Base-by-base conservation (phyloP, 192 early-diverging fungal genomes). In the Piromyces sp. region DNA sequence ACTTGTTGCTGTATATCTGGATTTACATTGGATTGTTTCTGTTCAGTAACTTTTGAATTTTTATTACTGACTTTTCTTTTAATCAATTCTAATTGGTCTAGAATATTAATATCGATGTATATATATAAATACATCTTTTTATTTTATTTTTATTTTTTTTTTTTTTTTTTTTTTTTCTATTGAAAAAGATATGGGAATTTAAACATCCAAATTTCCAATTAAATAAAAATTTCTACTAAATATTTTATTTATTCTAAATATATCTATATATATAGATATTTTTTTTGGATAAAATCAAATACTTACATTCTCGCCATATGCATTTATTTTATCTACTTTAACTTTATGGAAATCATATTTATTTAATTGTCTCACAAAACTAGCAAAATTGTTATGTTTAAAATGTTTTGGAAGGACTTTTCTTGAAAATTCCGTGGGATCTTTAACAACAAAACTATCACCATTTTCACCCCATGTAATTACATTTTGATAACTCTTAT, bases 401-500 rank as follows among this genome's bases (percentile, higher is more conserved):
- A 96, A 96, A 83, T 95, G 93, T 84, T 93, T 92, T 30, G 95
- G 95, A 78, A 96, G 85, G 0, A 96, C 89, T 14, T 84, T 87
- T 81, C 90, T 92, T 29, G 93, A 92, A 82, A 97, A 94, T 80
- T 94, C 94, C 19, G 93, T 93, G 13, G 93, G 93, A 80, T 96
- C 95, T 80, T 91, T 93, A 29, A 97, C 94, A 28, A 95, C 93
- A 86, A 97, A 97, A 80, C 93, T 89, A 81, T 95, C 93, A 80
- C 96, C 96, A 29, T 89, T 86, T 19, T 86, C 85, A n/a, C 94
- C 92, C 96, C 96, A 97, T 79, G 85, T 84, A 15, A 94, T 87
- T 29, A 90, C 89, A 19, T 87, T 85, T 19, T 86, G 79, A 30
- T 88, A 90, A 30, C 91, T 86, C 29, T 90, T 87, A 78, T 94